Percentiles rank a stretch among this genome's conserved stretches.
phyloP scores from a whole-genome alignment of 2,329 filamentous ascomycete genomes.

The Cercospora zeina region DNA sequence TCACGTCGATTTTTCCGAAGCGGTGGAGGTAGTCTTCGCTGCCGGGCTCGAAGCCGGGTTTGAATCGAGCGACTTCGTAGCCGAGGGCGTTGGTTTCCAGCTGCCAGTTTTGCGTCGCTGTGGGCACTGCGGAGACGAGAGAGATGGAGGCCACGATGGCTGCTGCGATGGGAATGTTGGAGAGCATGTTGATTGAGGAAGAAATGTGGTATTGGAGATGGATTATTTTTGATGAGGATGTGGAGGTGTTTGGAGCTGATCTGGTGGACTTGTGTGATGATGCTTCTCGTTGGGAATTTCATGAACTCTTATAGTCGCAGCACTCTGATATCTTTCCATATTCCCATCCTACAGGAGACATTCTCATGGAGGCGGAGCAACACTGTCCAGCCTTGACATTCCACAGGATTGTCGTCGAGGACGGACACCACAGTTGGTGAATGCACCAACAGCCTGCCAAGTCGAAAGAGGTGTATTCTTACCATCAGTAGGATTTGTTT shows the following conservation, averaged over 20 bases:
- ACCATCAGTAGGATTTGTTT: neutral
- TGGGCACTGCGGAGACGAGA: constrained; percentile 4
- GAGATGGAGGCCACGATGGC: neutral
- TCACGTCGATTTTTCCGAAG: constrained; percentile 6
- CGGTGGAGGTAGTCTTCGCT: constrained; percentile 10
- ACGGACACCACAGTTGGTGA: neutral
- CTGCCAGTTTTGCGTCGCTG: constrained; percentile 5
- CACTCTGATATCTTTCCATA: neutral
- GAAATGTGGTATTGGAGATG: neutral
- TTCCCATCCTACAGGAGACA: neutral
- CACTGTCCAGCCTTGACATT: neutral
- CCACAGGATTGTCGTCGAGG: neutral
- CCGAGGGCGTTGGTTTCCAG: constrained; percentile 9
- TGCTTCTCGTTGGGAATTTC: neutral
- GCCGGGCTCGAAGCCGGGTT: constrained; percentile 12
- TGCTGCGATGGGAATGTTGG: neutral
- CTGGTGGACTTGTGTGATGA: neutral
- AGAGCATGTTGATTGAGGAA: neutral
- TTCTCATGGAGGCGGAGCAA: neutral
- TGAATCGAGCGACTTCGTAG: constrained; percentile 11
- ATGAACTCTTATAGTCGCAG: neutral
- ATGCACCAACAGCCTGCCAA: constrained; percentile 7
- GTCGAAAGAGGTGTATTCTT: constrained; percentile 1
- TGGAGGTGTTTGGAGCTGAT: neutral
- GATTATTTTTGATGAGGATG: neutral